phyloP scores from a whole-genome alignment of 768 basidiomycete genomes.

The Sutorius australiensis region DNA sequence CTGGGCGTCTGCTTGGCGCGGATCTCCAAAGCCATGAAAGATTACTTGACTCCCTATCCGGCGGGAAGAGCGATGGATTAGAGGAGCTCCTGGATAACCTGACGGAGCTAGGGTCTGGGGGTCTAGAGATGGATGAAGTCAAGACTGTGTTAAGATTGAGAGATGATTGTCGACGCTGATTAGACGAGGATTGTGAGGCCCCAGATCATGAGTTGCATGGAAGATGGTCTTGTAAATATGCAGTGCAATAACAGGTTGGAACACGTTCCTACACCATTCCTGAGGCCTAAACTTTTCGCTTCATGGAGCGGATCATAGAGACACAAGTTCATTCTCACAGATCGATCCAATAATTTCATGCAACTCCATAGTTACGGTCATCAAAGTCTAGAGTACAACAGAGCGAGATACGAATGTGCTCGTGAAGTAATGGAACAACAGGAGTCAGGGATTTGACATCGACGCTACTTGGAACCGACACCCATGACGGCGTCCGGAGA shows the following conservation, averaged over 20 bases:
- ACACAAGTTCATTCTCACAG: neutral
- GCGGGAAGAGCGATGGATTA: conserved; percentile 41
- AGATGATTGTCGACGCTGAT: conserved; percentile 33
- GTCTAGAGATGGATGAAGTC: conserved; percentile 61
- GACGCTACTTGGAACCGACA: neutral
- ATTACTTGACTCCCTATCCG: conserved; percentile 14
- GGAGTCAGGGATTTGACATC: neutral
- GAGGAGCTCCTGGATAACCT: conserved; percentile 43
- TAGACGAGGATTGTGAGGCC: neutral
- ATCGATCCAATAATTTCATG: neutral
- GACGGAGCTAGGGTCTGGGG: conserved; percentile 55
- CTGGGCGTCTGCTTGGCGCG: conserved; percentile 61
- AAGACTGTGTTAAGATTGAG: conserved; percentile 48
- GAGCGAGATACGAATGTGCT: conserved; percentile 1
- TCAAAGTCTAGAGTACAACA: neutral
- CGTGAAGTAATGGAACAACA: conserved; percentile 3
- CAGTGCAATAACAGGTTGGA: neutral
- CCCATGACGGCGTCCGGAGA: neutral
- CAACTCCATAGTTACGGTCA: neutral
- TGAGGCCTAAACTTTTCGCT: neutral
- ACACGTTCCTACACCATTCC: neutral
- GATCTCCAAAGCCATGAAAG: conserved; percentile 41
- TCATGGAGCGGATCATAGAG: neutral
- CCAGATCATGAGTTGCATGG: neutral
- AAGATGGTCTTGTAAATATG: neutral